Base-by-base conservation (phyloP, 225 moss, liverwort and hornwort genomes). In the Sphagnum contortum region DNA sequence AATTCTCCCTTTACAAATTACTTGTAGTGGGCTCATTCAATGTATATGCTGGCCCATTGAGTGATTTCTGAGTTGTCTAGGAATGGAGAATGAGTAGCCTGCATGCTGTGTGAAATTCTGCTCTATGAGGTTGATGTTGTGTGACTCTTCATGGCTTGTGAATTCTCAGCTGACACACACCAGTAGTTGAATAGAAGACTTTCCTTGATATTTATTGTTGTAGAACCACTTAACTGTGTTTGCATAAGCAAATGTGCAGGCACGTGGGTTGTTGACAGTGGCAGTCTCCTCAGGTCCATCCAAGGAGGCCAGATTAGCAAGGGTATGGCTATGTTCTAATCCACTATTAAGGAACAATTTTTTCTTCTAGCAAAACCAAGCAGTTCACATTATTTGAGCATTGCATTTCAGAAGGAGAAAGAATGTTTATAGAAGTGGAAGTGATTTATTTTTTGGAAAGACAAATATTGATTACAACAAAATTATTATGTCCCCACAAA, bases 221-320 rank as follows among this genome's bases (percentile, higher is more conserved):
- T 29, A 29, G 29, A 29, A 29, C 29, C 29, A 29, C 29, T 29
- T 29, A 29, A 29, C 29, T 29, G 0, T 29, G 29, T 29, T 29
- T 29, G 29, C 29, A 29, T 29, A 29, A 29, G 29, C 29, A 29
- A 6, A 48, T 47, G 45, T 48, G 59, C 68, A 68, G 68, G 68
- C 68, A 68, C 57, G 57, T 49, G 68, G 68, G 8, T 68, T 68
- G 57, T 58, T 68, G 4, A 53, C 68, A 3, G 47, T 49, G 47
- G 12, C 57, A 2, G 56, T 57, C 47, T n/a, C 55, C 14, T 49
- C 48, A n/a, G 57, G 68, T 10, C 13, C 58, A 5, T 68, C 68
- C 4, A 58, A 48, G 57, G 68, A 68, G 57, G 68, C 47, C 47
- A 57, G 68, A 49, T 57, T 68, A 49, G 68, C 68, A 58, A 68